Evolutionary conservation across 352 stramenopile genomes (phyloP).

Genomic region (Pythium periplocum): DNA sequence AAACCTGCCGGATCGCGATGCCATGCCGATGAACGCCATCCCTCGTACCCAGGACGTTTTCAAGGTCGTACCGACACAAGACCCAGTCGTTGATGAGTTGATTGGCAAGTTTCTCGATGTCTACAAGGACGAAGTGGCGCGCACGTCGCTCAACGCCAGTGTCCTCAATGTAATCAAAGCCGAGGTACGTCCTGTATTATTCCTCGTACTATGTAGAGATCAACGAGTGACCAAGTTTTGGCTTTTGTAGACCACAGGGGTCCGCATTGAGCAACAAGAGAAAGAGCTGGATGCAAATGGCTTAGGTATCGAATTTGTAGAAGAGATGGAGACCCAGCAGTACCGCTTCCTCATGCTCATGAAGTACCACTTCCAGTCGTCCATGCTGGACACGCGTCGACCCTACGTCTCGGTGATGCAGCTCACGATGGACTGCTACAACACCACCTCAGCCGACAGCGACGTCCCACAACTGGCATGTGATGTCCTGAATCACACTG

Average conservation of each 20-base stretch:
- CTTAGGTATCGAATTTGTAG: conserved; percentile 30
- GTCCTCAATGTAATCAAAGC: conserved; percentile 48
- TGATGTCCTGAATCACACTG: conserved; percentile 53
- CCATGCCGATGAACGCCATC: not conserved
- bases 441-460: conserved; percentile 7
- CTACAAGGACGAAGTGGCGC: conserved; percentile 42
- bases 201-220: too few relatives aligned
- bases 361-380: conserved; percentile 52
- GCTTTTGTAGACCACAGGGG: conserved; percentile 22
- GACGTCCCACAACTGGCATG: conserved; percentile 21
- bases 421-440: conserved; percentile 57
- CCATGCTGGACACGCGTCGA: conserved; percentile 43
- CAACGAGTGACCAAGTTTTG: too few relatives aligned
- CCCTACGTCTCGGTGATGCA: conserved; percentile 51
- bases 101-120: conserved; percentile 43
- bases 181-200: conserved; percentile 16
- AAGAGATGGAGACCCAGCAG: conserved; percentile 35
- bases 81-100: conserved; percentile 28
- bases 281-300: conserved; percentile 28
- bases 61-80: conserved; percentile 9
- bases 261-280: conserved; percentile 32
- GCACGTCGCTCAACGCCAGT: conserved; percentile 33
- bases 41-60: conserved; percentile 12
- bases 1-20: too few relatives aligned
- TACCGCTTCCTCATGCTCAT: conserved; percentile 46